Base-by-base conservation (phyloP, 1,139 yeast species). In the Lodderomyces pseudojiufengensis region DNA sequence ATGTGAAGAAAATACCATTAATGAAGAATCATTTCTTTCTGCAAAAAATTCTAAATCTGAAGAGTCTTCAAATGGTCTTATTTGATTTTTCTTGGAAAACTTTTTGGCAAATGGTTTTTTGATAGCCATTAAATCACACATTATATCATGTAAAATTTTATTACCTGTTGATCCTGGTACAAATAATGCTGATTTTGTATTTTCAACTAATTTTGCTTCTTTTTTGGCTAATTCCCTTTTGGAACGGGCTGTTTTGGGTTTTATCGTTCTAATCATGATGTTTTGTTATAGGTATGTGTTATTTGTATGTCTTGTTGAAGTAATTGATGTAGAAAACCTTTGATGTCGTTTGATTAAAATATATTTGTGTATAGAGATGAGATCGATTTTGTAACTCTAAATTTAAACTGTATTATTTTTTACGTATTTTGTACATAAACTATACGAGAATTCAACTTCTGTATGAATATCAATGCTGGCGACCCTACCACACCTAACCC, bases 21-120 rank as follows among this genome's bases (percentile, higher is more conserved):
- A 65, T 3, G 97, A 87, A 32, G 84, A 63, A 61, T 92, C 98
- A 59, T 92, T 94, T 73, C 92, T 94, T 60, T 90, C 96, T 45
- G 95, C 74, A 57, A 90, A 85, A 54, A 94, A 92, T 61, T 94
- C 98, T 42, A 94, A 65, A 29, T 83, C 77, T 5, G 82, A 55
- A n/a, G 87, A 74, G 55, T 94, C 97, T 61, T 92, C 99, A 61
- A 92, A 92, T 9, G 98, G 98, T 52, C 84, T 75, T 43, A 92
- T 73, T 36, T 86, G 92, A 55, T 92, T 92, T 70, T 87, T 90
- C 61, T 84, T 85, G 38, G 80, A 71, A 56, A 92, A 92, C 55
- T 95, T 78, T 63, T 88, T 88, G 47, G 83, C 80, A 49, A 78
- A 81, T 24, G 99, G 99, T 62, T 92, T 90, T 65, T 94, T 94